Conservation (phyloP, 2,329 filamentous ascomycete genomes). For the Pseudocercospora macadamiae region DNA sequence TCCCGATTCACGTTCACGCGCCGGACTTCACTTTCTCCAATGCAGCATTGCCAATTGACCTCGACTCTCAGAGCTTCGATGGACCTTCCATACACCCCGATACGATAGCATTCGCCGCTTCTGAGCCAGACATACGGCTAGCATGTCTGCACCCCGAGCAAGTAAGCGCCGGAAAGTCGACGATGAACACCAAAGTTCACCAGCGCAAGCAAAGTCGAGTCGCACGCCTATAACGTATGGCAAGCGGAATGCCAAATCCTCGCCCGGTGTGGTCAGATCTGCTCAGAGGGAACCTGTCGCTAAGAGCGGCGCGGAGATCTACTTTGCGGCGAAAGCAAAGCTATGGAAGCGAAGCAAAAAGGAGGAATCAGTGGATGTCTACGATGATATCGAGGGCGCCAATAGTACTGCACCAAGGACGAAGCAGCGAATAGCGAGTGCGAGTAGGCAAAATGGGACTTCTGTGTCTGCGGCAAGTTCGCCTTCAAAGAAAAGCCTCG, state of each 20-base stretch:
- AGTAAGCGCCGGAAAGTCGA: conserved; percentile 38
- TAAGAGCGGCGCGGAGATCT: conserved; percentile 15
- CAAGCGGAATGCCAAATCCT: conserved; percentile 17
- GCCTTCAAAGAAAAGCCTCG: conserved; percentile 16
- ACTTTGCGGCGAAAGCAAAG: conserved; percentile 11
- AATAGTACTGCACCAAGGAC: conserved; percentile 21
- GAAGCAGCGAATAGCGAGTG: background rate
- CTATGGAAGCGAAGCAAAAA: conserved; percentile 13
- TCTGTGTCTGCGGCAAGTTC: background rate
- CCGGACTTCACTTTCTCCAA: background rate
- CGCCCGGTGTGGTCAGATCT: conserved; percentile 9
- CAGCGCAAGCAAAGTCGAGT: conserved; percentile 6
- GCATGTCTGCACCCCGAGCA: conserved; percentile 33
- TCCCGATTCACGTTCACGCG: background rate
- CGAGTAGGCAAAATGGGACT: background rate
- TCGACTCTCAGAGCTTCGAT: too few species aligned
- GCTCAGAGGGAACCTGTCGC: background rate
- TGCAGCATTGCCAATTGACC: too few species aligned
- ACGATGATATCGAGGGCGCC: conserved; percentile 50
- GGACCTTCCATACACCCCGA: background rate
- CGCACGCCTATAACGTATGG: conserved; percentile 3
- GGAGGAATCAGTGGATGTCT: conserved; percentile 39
- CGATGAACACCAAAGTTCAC: conserved; percentile 15
- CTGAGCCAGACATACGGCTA: background rate
- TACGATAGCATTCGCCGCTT: background rate